These are phyloP conservation scores for Ceratocystis destructans DNA, from an alignment of 2,329 filamentous ascomycete genomes.

Conservation along the genomic window DNA sequence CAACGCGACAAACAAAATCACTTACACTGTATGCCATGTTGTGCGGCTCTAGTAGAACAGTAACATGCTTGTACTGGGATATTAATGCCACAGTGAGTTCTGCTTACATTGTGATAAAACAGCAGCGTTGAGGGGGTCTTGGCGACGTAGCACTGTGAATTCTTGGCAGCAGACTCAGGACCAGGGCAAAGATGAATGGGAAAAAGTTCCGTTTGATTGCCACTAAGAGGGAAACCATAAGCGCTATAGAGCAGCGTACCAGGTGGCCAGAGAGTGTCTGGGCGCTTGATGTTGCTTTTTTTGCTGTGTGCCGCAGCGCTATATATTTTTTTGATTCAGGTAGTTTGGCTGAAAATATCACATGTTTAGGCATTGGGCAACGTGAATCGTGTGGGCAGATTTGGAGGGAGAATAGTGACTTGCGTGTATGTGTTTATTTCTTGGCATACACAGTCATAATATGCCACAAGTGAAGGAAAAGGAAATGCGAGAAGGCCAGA, in stretches of 20 bases:
- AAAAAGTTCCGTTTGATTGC: not conserved
- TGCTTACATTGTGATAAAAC: not conserved
- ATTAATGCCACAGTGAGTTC: not conserved
- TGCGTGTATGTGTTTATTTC: no score
- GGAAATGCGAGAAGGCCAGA: no score
- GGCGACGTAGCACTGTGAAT: not conserved
- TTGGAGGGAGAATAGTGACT: no score
- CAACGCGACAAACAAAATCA: no score
- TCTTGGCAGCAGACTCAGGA: not conserved
- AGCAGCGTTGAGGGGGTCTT: not conserved
- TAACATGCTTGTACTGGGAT: not conserved
- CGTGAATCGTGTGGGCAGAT: no score
- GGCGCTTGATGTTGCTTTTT: not conserved
- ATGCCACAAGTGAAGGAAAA: no score
- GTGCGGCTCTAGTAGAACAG: not conserved
- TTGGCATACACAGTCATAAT: no score
- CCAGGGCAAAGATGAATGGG: not conserved
- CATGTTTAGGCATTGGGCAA: not conserved
- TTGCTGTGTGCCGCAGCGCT: not conserved
- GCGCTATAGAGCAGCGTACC: not conserved
- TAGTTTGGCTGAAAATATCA: constrained; percentile 1
- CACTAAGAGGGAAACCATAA: constrained; percentile 1
- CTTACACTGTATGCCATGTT: no score
- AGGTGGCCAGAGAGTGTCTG: not conserved
- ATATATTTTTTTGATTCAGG: not conserved